Evolutionary conservation across 768 basidiomycete species (phyloP).

Genomic region (Panellus pusillus): DNA sequence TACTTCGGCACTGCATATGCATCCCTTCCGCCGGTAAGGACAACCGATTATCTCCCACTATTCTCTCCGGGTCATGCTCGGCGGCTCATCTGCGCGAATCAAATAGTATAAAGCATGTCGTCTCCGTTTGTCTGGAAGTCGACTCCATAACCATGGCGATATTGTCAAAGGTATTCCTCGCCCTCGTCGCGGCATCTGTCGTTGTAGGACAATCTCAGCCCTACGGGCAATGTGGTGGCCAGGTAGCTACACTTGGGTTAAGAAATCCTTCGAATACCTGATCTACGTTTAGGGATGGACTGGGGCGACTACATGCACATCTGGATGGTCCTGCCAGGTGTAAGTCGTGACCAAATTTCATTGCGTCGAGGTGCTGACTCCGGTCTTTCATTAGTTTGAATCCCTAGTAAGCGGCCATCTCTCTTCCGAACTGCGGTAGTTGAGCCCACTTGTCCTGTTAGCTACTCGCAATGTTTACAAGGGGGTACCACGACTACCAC

Average conservation of each 20-base stretch:
- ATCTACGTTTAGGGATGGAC: constrained; percentile 17
- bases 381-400: constrained; percentile 15
- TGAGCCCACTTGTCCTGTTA: constrained; percentile 6
- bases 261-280: constrained; percentile 7
- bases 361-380: constrained; percentile 9
- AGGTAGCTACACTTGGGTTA: constrained; percentile 12
- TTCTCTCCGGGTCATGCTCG: constrained; percentile 21
- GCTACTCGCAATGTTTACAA: constrained; percentile 23
- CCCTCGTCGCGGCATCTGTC: constrained; percentile 21
- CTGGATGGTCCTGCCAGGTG: constrained; percentile 21
- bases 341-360: constrained; percentile 16
- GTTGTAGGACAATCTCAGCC: constrained; percentile 19
- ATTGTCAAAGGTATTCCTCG: constrained; percentile 21
- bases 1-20: constrained; percentile 18
- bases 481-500: constrained; percentile 15
- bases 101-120: constrained; percentile 18
- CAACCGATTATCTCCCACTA: constrained; percentile 19
- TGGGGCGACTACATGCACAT: constrained; percentile 20
- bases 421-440: constrained; percentile 3
- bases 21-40: constrained; percentile 17
- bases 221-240: constrained; percentile 12
- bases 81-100: constrained; percentile 12
- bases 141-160: constrained; percentile 20
- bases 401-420: constrained; percentile 11
- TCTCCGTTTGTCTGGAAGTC: constrained; percentile 9